These are phyloP conservation scores for Trypanosoma rangeli DNA, from an alignment of 208 protist genomes.

Conservation along the genomic window DNA sequence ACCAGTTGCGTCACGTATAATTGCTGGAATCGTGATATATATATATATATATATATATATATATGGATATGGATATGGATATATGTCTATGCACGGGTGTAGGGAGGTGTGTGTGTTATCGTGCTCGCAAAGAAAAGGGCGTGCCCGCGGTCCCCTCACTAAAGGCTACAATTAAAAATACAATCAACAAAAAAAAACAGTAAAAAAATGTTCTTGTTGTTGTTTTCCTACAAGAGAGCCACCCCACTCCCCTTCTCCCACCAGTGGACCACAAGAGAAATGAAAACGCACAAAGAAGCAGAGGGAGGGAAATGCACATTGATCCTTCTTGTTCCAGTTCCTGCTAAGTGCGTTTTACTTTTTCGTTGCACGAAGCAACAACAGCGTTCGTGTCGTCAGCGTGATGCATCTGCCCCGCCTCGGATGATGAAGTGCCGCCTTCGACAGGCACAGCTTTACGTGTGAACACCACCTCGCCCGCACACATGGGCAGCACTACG, in stretches of 20 bases:
- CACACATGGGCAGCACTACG: constrained; percentile 45
- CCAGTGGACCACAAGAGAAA: constrained; percentile 12
- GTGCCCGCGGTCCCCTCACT: not conserved
- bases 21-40: not conserved
- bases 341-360: not conserved
- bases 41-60: not conserved
- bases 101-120: not conserved
- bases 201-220: not conserved
- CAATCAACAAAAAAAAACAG: not conserved
- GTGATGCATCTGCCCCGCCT: constrained; percentile 5
- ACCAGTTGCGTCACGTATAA: not conserved
- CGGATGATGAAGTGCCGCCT: not conserved
- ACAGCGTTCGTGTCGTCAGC: not conserved
- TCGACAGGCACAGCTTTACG: not conserved
- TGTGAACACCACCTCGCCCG: constrained; percentile 33
- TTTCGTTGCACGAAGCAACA: not conserved
- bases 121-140: not conserved
- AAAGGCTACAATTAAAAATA: not conserved
- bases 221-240: not conserved
- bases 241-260: not conserved
- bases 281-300: constrained; percentile 10
- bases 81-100: not conserved
- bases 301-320: not conserved
- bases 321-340: no score
- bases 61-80: not conserved